Conservation (phyloP, 2,329 filamentous ascomycete species). For the Sporothrix pallida region DNA sequence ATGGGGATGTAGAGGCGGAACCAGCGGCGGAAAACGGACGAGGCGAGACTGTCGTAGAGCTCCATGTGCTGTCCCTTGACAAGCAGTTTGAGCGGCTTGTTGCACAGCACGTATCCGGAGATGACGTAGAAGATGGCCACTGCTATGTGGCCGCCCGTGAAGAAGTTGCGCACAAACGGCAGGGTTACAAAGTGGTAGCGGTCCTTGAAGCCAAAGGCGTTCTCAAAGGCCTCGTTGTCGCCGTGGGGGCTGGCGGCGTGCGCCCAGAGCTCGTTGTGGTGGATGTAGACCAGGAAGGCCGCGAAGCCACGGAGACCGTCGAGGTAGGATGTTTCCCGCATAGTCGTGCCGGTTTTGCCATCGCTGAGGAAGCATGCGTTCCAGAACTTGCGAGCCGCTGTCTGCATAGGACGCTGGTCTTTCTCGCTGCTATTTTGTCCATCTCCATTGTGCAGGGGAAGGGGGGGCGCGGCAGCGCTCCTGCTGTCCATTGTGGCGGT, state of each 20-base stretch:
- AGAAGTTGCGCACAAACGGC: constrained; percentile 64
- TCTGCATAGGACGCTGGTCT: background rate
- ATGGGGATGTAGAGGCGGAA: constrained; percentile 58
- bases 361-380: background rate
- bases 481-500: constrained; percentile 2
- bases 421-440: too few relatives aligned
- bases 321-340: constrained; percentile 63
- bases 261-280: constrained; percentile 65
- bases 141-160: constrained; percentile 66
- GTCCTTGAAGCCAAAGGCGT: constrained; percentile 57
- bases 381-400: background rate
- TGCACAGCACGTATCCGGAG: constrained; percentile 60
- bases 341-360: constrained; percentile 40
- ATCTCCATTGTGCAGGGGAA: too few relatives aligned
- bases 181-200: constrained; percentile 58
- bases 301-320: constrained; percentile 72
- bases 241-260: constrained; percentile 47
- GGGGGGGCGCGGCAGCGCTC: too few relatives aligned
- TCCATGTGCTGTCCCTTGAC: constrained; percentile 51
- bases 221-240: constrained; percentile 54
- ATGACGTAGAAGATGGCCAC: constrained; percentile 59
- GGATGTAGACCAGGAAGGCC: constrained; percentile 68
- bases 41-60: constrained; percentile 53
- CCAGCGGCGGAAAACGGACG: constrained; percentile 57
- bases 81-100: constrained; percentile 56